Conservation (phyloP, 2,329 filamentous ascomycete genomes). For the Orbilia oligospora region DNA sequence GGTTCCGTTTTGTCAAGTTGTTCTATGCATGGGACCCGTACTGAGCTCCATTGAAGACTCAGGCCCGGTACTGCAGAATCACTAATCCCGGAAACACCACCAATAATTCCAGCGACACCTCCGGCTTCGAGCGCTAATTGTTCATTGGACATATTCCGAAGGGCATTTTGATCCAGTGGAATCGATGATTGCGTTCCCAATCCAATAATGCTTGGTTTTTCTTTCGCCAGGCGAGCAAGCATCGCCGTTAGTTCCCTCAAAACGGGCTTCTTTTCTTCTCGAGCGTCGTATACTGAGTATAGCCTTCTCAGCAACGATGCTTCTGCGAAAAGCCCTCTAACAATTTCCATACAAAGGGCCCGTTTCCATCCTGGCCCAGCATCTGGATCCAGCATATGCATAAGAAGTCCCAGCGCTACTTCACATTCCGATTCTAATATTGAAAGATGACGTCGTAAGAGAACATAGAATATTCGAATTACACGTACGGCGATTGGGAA, state of each 20-base stretch:
- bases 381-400: constrained; percentile 89
- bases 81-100: constrained; percentile 77
- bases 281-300: constrained; percentile 82
- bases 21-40: constrained; percentile 90
- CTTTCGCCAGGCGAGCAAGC: constrained; percentile 92
- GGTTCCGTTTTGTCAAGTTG: constrained; percentile 93
- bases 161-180: constrained; percentile 75
- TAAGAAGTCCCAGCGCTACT: constrained; percentile 83
- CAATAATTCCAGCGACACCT: constrained; percentile 88
- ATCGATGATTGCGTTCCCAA: constrained; percentile 89
- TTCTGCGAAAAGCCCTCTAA: constrained; percentile 87
- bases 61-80: constrained; percentile 80
- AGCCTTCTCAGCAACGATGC: constrained; percentile 82
- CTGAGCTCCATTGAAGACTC: constrained; percentile 89
- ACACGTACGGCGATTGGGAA: constrained; percentile 88
- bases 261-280: constrained; percentile 80
- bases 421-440: constrained; percentile 84
- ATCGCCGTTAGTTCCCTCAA: constrained; percentile 86
- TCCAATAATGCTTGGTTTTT: constrained; percentile 90
- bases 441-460: constrained; percentile 82
- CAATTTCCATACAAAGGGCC: constrained; percentile 90
- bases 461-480: constrained; percentile 83
- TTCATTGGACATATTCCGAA: constrained; percentile 76
- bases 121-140: constrained; percentile 91
- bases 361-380: constrained; percentile 84